Base-by-base conservation (phyloP, 1,139 yeast species). In the Diutina sp. region DNA sequence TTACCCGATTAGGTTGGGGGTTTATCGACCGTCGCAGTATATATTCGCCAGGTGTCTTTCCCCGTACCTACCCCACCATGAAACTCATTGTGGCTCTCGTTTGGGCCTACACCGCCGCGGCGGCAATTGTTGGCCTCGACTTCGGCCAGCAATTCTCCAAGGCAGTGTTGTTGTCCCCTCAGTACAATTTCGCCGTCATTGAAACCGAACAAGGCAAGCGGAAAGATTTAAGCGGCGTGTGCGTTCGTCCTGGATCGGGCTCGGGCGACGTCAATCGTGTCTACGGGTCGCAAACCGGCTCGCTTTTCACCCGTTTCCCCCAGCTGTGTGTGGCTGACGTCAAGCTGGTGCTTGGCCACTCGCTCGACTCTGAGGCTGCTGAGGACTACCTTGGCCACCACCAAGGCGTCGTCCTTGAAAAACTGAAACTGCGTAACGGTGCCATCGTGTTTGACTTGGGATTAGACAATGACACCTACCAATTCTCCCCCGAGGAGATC, bases 121-220 rank as follows among this genome's bases (percentile, higher is more conserved):
- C 80, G 8, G 95, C 96, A 2, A 80, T 93, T 18, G 72, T 93
- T 55, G 98, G 97, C 32, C 76, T 93, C 54, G 99, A 93, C 68
- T 85, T 80, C 66, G 99, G 99, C 57, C 87, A 88, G 59, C 95
- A 90, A 66, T 87, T 78, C 73, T 83, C 93, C 46, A 93, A 95
- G 68, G 90, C 96, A 1, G 89, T 87, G 55, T 74, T 93, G 56
- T 86, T 95, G 55, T 97, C 97, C 0, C 98, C 98, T 0, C 90
- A 91, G 9, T 82, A 90, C 38, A 87, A 91, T 21, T 85, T 90
- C 67, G 99, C 93, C 65, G 79, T 93, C 55, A 86, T 93, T 12
- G 73, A 93, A 59, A 89, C 97, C 4, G 86, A 89, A 50, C 98
- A 93, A 65, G 88, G 97, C 7, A 90, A 90, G 69, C 78, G 99